Evolutionary conservation across 2,329 filamentous ascomycete genomes (phyloP), one percentile per base, ranked within the genome.

Genomic region (Aspergillus awamori): DNA sequence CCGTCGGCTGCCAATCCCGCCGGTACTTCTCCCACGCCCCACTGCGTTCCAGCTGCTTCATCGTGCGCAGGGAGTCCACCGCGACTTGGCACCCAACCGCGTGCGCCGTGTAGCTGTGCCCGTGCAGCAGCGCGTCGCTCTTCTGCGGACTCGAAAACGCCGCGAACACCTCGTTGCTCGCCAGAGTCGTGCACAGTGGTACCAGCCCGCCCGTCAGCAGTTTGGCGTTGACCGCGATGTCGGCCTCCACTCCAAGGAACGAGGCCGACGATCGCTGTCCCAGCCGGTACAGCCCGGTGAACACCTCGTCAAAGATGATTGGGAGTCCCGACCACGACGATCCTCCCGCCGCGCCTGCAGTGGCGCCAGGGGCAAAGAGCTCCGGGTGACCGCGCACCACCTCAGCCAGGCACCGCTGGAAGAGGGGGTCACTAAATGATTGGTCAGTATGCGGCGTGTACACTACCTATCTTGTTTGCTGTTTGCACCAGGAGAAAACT

Each of bases 101-200:
- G 74, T 96, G 91, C 0, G 92, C 92, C 0, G 92, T 96, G 76
- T 96, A 96, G 73, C 90, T 94, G 72, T 96, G 92, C 0, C 92
- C 92, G 67, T 96, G 92, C 3, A 96, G 79, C 5, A 96, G 77
- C 0, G 92, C 92, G 66, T 94, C 90, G 0, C 85, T 87, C 77
- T 95, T 96, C 53, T 92, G 87, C 1, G 85, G 80, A 56, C 88
- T 88, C 11, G 85, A 79, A 70, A 96, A 96, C 0, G 86, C 85
- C 1, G 86, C 71, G 74, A 93, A 95, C 49, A 96, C 88, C 61
- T 82, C 83, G 61, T 92, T 82, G 38, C 89, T 92, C 0, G 92
- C 90, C 4, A 91, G 78, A 0, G 92, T 96, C 0, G 88, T 84
- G 69, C 89, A 92, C 0, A 96, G 84, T 0, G 92, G 92, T 0